These are phyloP conservation scores for Neurospora hispaniola DNA, from an alignment of 495 filamentous ascomycete genomes.

Conservation along the genomic window DNA sequence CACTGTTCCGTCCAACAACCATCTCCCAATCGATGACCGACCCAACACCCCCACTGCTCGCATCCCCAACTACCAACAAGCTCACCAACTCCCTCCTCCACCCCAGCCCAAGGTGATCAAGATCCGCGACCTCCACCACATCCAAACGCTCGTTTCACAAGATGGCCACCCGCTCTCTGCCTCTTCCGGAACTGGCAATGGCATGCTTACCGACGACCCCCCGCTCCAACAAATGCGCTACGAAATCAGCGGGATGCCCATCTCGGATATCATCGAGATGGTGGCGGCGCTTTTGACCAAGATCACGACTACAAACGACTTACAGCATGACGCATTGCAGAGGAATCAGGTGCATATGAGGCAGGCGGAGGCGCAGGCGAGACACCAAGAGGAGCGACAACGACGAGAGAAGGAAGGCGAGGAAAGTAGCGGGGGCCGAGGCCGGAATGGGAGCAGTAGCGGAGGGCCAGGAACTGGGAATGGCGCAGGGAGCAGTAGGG, in stretches of 20 bases:
- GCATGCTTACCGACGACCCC: conserved; percentile 35
- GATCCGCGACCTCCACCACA: conserved; percentile 77
- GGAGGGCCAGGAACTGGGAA: conserved; percentile 24
- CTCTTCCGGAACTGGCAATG: conserved; percentile 22
- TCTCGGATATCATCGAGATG: conserved; percentile 98
- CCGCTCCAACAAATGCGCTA: conserved; percentile 53
- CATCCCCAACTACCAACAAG: not conserved
- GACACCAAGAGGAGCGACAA: conserved; percentile 21
- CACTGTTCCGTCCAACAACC: not conserved
- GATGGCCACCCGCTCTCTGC: conserved; percentile 40
- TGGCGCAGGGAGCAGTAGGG: not conserved
- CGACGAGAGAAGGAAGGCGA: not conserved
- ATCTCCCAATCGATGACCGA: conserved; percentile 1
- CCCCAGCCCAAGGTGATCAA: conserved; percentile 32
- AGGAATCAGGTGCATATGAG: conserved; percentile 37
- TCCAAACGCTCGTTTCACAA: conserved; percentile 76
- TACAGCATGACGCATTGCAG: conserved; percentile 65
- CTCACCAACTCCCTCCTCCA: not conserved
- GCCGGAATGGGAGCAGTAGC: not conserved
- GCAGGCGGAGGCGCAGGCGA: conserved; percentile 31
- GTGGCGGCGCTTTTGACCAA: conserved; percentile 96
- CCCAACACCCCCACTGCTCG: conserved; percentile 7
- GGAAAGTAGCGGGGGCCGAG: not conserved
- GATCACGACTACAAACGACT: conserved; percentile 94
- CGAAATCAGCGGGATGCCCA: conserved; percentile 97